Percentiles rank a stretch among this genome's conserved stretches.
phyloP scores from a whole-genome alignment of 495 filamentous ascomycete species.

The Bathelium albidoporum region DNA sequence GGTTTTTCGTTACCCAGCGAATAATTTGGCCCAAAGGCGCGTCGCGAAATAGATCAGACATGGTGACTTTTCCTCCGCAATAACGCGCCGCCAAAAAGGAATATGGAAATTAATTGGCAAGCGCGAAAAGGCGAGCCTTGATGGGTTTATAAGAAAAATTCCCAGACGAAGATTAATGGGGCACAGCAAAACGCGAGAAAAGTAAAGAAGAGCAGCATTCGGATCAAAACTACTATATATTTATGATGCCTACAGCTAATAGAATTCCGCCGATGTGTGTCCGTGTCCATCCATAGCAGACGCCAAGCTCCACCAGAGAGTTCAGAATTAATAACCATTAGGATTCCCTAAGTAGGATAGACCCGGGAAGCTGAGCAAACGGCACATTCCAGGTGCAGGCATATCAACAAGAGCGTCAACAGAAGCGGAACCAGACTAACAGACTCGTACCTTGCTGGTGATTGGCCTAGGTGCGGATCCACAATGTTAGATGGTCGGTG shows the following conservation, averaged over 20 bases:
- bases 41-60: conserved; percentile 23
- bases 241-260: neutral
- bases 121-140: neutral
- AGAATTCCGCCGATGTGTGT: too few species aligned
- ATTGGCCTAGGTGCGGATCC: too few species aligned
- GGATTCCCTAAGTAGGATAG: neutral
- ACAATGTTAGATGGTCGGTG: too few species aligned
- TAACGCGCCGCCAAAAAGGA: neutral
- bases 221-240: neutral
- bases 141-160: too few species aligned
- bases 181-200: neutral
- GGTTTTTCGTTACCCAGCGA: conserved; percentile 18
- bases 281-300: too few species aligned
- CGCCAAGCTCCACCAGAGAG: too few species aligned
- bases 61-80: conserved; percentile 8
- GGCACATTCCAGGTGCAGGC: too few species aligned
- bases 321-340: too few species aligned
- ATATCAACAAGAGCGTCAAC: too few species aligned
- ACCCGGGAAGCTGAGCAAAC: neutral
- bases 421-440: neutral
- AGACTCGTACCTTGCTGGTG: neutral
- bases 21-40: conserved; percentile 22
- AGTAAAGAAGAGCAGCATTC: neutral
- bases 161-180: too few species aligned
- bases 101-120: neutral